A percentile compares a stretch with the other conserved stretches of the same genome.
Conservation (phyloP, 176 grass and related monocot species). For the Zea luxurians region DNA sequence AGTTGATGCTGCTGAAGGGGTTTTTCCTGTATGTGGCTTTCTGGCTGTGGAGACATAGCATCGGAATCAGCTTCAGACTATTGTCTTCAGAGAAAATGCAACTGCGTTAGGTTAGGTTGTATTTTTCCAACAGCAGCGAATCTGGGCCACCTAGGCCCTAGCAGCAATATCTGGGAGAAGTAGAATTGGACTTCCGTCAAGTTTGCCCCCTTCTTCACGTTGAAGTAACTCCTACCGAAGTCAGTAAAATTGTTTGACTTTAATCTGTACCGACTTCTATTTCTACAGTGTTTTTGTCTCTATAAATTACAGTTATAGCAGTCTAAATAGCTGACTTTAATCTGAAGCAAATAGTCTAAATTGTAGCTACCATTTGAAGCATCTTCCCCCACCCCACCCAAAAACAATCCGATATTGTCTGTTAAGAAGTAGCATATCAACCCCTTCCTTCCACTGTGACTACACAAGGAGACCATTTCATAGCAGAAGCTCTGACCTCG, state of each 20-base stretch:
- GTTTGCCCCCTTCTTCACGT: conserved; percentile 3
- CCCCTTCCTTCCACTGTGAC: background rate
- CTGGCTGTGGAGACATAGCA: background rate
- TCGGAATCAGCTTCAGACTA: background rate
- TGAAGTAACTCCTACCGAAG: conserved; percentile 18
- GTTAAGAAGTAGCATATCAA: conserved; percentile 4
- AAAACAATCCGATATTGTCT: conserved; percentile 14
- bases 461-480: conserved; percentile 20
- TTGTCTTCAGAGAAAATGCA: conserved; percentile 7
- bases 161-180: conserved; percentile 15
- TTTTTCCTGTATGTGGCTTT: conserved; percentile 13
- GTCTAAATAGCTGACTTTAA: too few relatives aligned
- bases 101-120: background rate
- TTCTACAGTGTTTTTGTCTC: too few relatives aligned
- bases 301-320: too few relatives aligned
- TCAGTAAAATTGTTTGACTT: too few relatives aligned
- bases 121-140: background rate
- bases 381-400: too few relatives aligned
- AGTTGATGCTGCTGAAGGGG: background rate
- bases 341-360: too few relatives aligned
- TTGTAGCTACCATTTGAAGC: conserved; percentile 42
- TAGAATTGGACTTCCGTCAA: conserved; percentile 29
- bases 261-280: too few relatives aligned
- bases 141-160: background rate
- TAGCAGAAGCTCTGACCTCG: background rate